Evolutionary conservation across 805 yeast species (phyloP).

Genomic region (Yueomyces sp.): DNA sequence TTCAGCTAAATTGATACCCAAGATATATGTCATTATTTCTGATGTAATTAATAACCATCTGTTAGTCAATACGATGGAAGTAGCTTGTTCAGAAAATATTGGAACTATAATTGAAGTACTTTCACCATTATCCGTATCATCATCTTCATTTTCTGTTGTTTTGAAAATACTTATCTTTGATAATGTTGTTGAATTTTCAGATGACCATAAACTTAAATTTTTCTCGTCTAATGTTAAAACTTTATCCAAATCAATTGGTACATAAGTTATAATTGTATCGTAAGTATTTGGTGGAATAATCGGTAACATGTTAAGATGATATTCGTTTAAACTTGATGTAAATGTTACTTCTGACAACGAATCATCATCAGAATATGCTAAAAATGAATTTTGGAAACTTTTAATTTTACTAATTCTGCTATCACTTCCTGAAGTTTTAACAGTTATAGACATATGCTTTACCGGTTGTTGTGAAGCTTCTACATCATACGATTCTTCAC

Average conservation of each 20-base stretch:
- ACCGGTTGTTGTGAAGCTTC: too few relatives aligned
- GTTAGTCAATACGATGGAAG: conserved; percentile 2
- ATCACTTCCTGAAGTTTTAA: not conserved
- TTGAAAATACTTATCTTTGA: conserved; percentile 7
- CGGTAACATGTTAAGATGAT: not conserved
- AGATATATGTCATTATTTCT: conserved; percentile 6
- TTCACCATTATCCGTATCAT: not conserved
- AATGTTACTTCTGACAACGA: not conserved
- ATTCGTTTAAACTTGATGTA: not conserved
- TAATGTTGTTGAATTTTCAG: conserved; percentile 4
- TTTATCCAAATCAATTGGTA: conserved; percentile 7
- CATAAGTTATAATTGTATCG: not conserved
- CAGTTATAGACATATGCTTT: too few relatives aligned
- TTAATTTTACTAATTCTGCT: conserved; percentile 1
- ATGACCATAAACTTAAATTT: conserved; percentile 12
- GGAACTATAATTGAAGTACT: not conserved
- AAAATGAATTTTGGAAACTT: conserved; percentile 3
- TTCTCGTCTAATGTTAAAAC: conserved; percentile 10
- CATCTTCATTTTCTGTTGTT: not conserved
- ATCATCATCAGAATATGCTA: conserved; percentile 4
- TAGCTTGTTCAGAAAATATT: not conserved
- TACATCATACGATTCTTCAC: too few relatives aligned
- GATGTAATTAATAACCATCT: conserved; percentile 16
- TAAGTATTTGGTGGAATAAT: not conserved
- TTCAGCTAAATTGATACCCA: conserved; percentile 6